Base-by-base conservation (phyloP, 2,329 filamentous ascomycete species). In the Tolypocladium pustulatum region DNA sequence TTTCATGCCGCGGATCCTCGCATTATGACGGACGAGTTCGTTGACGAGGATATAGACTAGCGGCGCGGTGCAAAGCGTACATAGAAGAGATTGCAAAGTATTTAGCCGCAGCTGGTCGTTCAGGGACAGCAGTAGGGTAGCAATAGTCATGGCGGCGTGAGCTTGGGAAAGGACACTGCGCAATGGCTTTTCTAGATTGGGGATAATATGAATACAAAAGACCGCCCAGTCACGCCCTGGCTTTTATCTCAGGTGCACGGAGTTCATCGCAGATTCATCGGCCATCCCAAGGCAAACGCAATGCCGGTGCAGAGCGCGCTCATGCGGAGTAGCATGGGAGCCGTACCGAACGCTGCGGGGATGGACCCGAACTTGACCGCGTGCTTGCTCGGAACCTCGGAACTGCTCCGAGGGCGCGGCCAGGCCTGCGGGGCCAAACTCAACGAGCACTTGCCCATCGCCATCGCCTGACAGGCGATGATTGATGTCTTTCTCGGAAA, bases 31-130 rank as follows among this genome's bases (percentile, higher is more conserved):
- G 54, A 78, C 66, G n/a, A 79, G 67, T 60, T 82, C 79, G 61
- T 81, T 81, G 60, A 75, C 57, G 25, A 81, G 60, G 57, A 82
- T 61, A 65, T 81, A 81, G 54, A 77, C 59, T 36, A 77, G 53
- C 0, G 76, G 73, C 1, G 72, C 62, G 4, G 65, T 51, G n/a
- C 71, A 25, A 2, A 68, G 46, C 0, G 63, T 64, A 2, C 68
- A 37, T 0, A 65, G 57, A 4, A 67, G 54, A 1, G 65, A 65
- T 38, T 67, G 63, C 20, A 62, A 57, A 2, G 65, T 62, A 32
- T 69, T 67, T 27, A 66, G 59, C 9, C 60, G 58, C 8, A 66
- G 56, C 25, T 64, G 36, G 12, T 64, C 57, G 25, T 61, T 59
- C 0, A 70, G 53, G 2, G 65, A 62, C 1, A 63, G 25, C 12